Percentiles rank a stretch among this genome's conserved stretches.
These are phyloP conservation scores for Coemansia nantahalensis DNA, from an alignment of 192 early-diverging fungal genomes.

Conservation along the genomic window DNA sequence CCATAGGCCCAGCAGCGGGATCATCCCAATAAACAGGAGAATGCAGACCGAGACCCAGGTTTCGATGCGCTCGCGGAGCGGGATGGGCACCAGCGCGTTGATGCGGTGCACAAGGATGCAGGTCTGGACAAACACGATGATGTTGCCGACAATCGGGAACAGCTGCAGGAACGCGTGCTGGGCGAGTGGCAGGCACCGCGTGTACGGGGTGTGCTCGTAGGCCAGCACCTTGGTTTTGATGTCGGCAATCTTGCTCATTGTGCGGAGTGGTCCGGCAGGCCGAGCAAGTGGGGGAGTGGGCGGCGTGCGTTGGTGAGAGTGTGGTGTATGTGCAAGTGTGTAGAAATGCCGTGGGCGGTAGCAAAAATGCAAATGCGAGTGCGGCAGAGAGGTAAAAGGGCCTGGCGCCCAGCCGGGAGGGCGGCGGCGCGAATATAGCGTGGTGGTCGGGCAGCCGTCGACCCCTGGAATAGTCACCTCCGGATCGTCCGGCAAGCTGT, in stretches of 20 bases:
- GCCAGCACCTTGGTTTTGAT: slow-evolving; percentile 6
- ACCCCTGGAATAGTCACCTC: too few relatives aligned
- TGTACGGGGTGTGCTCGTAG: slow-evolving; percentile 26
- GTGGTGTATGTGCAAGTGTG: too few relatives aligned
- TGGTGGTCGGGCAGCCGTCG: too few relatives aligned
- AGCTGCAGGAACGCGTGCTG: slow-evolving; percentile 29
- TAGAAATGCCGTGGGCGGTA: too few relatives aligned
- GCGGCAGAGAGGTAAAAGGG: too few relatives aligned
- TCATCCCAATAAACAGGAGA: slow-evolving; percentile 39
- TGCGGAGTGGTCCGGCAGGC: too few relatives aligned
- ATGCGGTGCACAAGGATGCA: slow-evolving; percentile 16
- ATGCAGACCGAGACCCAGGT: slow-evolving; percentile 28
- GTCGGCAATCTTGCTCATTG: slow-evolving; percentile 3
- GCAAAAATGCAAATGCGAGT: too few relatives aligned
- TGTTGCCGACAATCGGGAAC: slow-evolving; percentile 36
- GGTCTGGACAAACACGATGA: slow-evolving; percentile 38
- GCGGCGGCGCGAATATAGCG: too few relatives aligned
- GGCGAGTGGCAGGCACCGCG: slow-evolving; percentile 12
- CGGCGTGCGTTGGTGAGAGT: too few relatives aligned
- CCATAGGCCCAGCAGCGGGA: slow-evolving; percentile 27
- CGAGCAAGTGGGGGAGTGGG: too few relatives aligned
- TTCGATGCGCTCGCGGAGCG: slow-evolving; percentile 19
- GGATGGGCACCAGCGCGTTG: slow-evolving; percentile 15
- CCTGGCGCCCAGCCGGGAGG: too few relatives aligned
- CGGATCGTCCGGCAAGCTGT: too few relatives aligned